Percentiles rank a stretch among this genome's conserved stretches.
phyloP scores from a whole-genome alignment of 495 filamentous ascomycete species.

The Xylona heveae region DNA sequence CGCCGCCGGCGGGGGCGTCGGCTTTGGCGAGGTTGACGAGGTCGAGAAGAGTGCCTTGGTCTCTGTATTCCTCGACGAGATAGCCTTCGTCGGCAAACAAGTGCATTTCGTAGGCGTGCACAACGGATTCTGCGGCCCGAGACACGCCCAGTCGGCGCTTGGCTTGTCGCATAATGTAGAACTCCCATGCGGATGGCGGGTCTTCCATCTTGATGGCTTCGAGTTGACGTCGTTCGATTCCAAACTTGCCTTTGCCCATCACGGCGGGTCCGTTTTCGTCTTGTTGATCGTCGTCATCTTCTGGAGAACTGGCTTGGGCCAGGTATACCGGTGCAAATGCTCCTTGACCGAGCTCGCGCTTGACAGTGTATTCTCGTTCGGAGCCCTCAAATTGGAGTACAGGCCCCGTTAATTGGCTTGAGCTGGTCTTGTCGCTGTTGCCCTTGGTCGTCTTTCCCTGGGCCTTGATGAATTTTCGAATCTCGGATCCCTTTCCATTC shows the following conservation, averaged over 20 bases:
- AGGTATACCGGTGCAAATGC: constrained; percentile 92
- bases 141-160: constrained; percentile 47
- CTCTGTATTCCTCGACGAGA: constrained; percentile 67
- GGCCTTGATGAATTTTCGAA: constrained; percentile 57
- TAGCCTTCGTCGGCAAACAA: constrained; percentile 71
- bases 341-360: constrained; percentile 75
- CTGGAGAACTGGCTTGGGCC: constrained; percentile 40
- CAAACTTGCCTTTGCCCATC: constrained; percentile 27
- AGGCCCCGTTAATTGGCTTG: constrained; percentile 31
- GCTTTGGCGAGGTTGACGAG: constrained; percentile 69
- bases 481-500: constrained; percentile 43
- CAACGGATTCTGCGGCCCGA: constrained; percentile 30
- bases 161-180: constrained; percentile 77
- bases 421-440: constrained; percentile 36
- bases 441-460: constrained; percentile 37
- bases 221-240: constrained; percentile 27
- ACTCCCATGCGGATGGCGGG: constrained; percentile 81
- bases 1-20: constrained; percentile 34
- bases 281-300: constrained; percentile 23
- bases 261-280: constrained; percentile 16
- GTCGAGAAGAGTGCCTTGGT: constrained; percentile 82
- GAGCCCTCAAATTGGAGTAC: constrained; percentile 44
- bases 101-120: constrained; percentile 70
- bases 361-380: constrained; percentile 46
- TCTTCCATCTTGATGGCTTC: constrained; percentile 90